These are phyloP conservation scores for Hypoxylon rickii DNA, from an alignment of 495 filamentous ascomycete genomes.

Conservation along the genomic window DNA sequence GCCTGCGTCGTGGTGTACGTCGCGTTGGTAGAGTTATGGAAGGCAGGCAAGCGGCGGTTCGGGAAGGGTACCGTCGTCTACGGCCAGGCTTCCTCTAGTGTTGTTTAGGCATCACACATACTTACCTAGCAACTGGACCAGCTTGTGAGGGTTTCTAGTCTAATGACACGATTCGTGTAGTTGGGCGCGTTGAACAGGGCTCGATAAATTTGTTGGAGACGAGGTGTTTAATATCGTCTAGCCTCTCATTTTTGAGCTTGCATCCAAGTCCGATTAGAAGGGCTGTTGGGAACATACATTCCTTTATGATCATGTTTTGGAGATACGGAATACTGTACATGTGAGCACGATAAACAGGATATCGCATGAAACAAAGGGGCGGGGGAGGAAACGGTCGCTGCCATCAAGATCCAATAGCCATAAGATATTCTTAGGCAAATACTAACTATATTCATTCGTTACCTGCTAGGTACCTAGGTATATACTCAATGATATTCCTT, in stretches of 20 bases:
- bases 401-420: conserved; percentile 1
- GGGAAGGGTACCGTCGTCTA: conserved; percentile 1
- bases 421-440: conserved; percentile 1
- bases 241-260: no score
- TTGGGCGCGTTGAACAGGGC: no score
- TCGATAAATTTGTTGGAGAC: no score
- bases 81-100: neutral
- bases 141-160: no score
- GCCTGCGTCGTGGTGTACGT: conserved; percentile 53
- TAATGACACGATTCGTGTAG: no score
- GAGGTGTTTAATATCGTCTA: no score
- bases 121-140: neutral
- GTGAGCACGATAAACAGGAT: neutral
- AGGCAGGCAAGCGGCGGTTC: conserved; percentile 51
- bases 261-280: no score
- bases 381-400: neutral
- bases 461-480: neutral
- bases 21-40: conserved; percentile 56
- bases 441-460: conserved; percentile 12
- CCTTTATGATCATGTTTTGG: no score
- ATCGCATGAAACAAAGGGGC: neutral
- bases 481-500: no score
- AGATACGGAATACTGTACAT: neutral
- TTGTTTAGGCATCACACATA: conserved; percentile 1
- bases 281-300: no score